Evolutionary conservation across 202 grass and related monocot species (phyloP).

Genomic region (Carex sylvatica): DNA sequence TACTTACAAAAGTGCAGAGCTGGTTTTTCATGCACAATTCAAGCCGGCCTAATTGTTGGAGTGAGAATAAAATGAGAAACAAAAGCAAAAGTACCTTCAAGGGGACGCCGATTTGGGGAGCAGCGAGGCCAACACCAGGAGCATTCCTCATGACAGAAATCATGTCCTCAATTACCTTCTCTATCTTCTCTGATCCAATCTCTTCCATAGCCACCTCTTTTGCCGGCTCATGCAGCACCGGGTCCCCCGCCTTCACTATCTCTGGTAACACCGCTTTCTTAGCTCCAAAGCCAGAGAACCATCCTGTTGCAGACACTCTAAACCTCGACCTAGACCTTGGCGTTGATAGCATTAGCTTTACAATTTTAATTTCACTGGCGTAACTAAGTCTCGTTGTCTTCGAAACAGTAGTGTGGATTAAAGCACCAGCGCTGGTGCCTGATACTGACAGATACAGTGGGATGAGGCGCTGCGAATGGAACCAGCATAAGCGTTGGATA

Average conservation of each 20-base stretch:
- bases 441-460: background rate
- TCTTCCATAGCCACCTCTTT: conserved; percentile 44
- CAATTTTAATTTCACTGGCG: background rate
- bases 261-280: conserved; percentile 44
- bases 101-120: conserved; percentile 81
- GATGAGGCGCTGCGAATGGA: conserved; percentile 5
- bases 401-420: conserved; percentile 1
- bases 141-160: conserved; percentile 71
- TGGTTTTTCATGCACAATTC: background rate
- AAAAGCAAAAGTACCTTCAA: conserved; percentile 48
- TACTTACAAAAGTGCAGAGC: background rate
- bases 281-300: conserved; percentile 26
- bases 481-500: conserved; percentile 3
- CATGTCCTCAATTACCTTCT: conserved; percentile 76
- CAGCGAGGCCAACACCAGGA: conserved; percentile 86
- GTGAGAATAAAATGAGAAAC: background rate
- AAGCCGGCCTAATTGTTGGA: background rate
- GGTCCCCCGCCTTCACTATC: conserved; percentile 76
- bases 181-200: conserved; percentile 59
- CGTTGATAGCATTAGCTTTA: background rate
- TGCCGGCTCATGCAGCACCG: conserved; percentile 75
- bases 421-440: background rate
- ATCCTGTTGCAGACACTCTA: conserved; percentile 2
- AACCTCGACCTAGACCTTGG: conserved; percentile 4
- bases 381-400: background rate